phyloP scores from a whole-genome alignment of 1,284 basidiomycete species.

The Singerocomus inundabilis region DNA sequence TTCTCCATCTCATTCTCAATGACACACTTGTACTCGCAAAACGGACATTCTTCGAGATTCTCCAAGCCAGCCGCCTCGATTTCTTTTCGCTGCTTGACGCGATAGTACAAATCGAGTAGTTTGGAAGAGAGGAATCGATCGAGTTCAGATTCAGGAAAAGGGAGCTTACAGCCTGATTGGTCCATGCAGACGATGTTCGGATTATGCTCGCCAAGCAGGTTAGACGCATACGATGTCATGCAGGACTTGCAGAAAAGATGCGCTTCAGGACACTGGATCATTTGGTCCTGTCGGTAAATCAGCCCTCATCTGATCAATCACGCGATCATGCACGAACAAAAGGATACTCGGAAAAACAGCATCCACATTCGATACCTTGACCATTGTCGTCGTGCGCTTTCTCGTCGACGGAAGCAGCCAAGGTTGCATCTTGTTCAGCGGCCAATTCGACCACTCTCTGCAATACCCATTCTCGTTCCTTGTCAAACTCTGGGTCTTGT shows the following conservation, averaged over 20 bases:
- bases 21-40: conserved; percentile 80
- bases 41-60: conserved; percentile 81
- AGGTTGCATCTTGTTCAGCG: conserved; percentile 19
- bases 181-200: conserved; percentile 77
- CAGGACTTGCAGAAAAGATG: conserved; percentile 72
- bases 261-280: conserved; percentile 83
- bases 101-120: conserved; percentile 67
- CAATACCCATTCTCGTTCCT: conserved; percentile 47
- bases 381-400: conserved; percentile 44
- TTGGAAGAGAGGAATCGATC: conserved; percentile 59
- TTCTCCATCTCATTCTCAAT: conserved; percentile 79
- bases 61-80: conserved; percentile 72
- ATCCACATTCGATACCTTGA: conserved; percentile 75
- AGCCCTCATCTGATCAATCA: not conserved
- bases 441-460: conserved; percentile 17
- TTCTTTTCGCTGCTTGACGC: conserved; percentile 76
- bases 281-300: conserved; percentile 54
- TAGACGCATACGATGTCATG: conserved; percentile 49
- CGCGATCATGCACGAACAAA: conserved; percentile 52
- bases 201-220: conserved; percentile 49
- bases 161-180: conserved; percentile 66
- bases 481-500: conserved; percentile 44
- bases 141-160: conserved; percentile 68
- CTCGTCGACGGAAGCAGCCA: conserved; percentile 31
- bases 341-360: conserved; percentile 72